Evolutionary conservation across 139 green algal genomes (phyloP), one percentile per base, ranked within the genome.

Genomic region (Chlamydomonas applanata): DNA sequence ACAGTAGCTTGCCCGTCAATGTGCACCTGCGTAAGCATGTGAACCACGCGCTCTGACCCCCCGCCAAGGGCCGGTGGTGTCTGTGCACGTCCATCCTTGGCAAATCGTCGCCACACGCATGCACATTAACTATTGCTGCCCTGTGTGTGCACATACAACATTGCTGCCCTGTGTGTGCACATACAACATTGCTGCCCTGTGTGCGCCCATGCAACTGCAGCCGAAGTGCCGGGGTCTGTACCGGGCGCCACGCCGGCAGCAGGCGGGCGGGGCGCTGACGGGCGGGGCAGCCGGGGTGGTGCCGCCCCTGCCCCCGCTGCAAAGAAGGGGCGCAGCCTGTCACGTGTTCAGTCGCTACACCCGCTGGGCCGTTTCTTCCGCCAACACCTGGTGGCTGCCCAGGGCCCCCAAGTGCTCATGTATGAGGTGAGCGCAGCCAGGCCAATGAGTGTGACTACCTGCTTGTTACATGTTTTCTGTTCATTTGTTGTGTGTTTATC

Each of bases 361-460:
- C n/a, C 46, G 25, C 71, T 90, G n/a, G 85, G 88, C 34, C 81
- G 82, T 24, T 65, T 65, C 24, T 83, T 93, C 34, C 49, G 61
- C 2, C 40, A 34, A 71, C 84, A 75, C 53, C 80, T 78, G 29
- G 79, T 72, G 1, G 83, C 82, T 27, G 72, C 78, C 44, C 77
- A 77, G 59, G 77, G 72, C 11, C 29, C 71, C 32, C 72, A 62
- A 24, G 79, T 87, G 4, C 25, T 82, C 14, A 49, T 91, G 62
- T 86, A 73, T 68, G 77, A 83, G 61, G 54, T 60, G 45, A 19
- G 65, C n/a, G n/a, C n/a, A n/a, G n/a, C n/a, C n/a, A n/a, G n/a
- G n/a, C n/a, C n/a, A n/a, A n/a, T n/a, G n/a, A n/a, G n/a, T n/a
- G n/a, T n/a, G n/a, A n/a, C n/a, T n/a, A n/a, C n/a, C n/a, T n/a